phyloP scores from a whole-genome alignment of 2,329 filamentous ascomycete species.

The Colletotrichum brevisporum region DNA sequence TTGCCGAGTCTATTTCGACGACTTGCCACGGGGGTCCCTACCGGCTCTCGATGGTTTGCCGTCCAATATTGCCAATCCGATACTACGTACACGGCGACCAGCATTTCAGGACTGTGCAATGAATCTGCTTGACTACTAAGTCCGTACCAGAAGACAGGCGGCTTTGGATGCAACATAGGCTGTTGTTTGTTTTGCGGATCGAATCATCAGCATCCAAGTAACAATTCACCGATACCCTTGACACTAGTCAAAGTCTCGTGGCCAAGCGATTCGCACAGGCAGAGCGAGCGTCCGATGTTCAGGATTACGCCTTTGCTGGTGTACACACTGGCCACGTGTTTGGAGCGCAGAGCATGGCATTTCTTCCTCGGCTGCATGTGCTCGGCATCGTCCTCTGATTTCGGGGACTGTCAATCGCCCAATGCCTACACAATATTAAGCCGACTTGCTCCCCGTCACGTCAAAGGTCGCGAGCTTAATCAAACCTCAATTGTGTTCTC shows the following conservation, averaged over 20 bases:
- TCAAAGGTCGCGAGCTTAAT: not conserved
- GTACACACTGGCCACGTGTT: not conserved
- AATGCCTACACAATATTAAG: no score
- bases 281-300: no score
- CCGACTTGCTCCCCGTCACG: no score
- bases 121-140: not conserved
- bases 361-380: conserved; percentile 25
- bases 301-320: no score
- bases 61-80: not conserved
- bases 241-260: no score
- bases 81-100: not conserved
- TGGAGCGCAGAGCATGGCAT: not conserved
- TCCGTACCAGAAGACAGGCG: not conserved
- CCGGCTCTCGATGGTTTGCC: not conserved
- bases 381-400: not conserved
- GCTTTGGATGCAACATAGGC: not conserved
- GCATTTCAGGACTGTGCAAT: conserved; percentile 1
- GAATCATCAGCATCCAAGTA: no score
- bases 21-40: conserved; percentile 35
- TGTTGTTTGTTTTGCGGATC: no score
- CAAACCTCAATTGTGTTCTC: not conserved
- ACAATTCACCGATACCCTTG: no score
- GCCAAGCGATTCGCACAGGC: no score
- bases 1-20: conserved; percentile 41
- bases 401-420: no score